Base-by-base conservation (phyloP, 2,329 filamentous ascomycete species). In the Ophiocordyceps australis region DNA sequence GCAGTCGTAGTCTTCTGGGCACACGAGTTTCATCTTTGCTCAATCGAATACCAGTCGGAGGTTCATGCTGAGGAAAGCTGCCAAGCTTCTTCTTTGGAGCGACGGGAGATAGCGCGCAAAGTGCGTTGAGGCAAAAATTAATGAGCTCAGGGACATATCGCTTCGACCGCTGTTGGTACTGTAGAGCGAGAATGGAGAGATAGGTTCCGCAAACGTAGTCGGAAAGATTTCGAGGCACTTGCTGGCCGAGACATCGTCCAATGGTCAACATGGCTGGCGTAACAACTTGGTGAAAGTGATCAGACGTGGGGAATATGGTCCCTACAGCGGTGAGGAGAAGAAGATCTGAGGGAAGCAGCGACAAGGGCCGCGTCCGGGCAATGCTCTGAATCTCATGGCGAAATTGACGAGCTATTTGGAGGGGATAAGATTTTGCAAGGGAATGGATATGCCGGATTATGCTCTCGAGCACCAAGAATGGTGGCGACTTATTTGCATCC, bases 271-370 rank as follows among this genome's bases (percentile, higher is more conserved):
- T 77, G 1, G 86, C 78, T 3, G 89, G 89, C 2, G 89, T 98
- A 21, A 82, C 77, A 19, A 95, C 81, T 39, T 89, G 77, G 41
- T 98, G 89, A 50, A 95, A 98, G 51, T 95, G 85, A 50, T 98
- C 89, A 1, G 85, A 94, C 0, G 89, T 93, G 5, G 89, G 85
- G 42, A 92, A 98, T 27, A 91, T 78, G 3, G 72, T 73, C 21
- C 75, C 72, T 31, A 94, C 69, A 0, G 81, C 83, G 1, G 81
- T 85, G 19, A 98, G 55, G n/a, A 92, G 54, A 14, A 83, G 54
- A 13, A 98, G 53, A 40, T 98, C 85, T 12, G 81, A 80, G 38
- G 46, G 64, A 41, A 47, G 65, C 38, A 60, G 69, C 7, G 54
- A 47, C 19, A 72, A 47, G 5, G 63, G 55, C 19, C 68, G 55